Evolutionary conservation across 2,329 filamentous ascomycete species (phyloP).

Genomic region (Aureobasidium lini): DNA sequence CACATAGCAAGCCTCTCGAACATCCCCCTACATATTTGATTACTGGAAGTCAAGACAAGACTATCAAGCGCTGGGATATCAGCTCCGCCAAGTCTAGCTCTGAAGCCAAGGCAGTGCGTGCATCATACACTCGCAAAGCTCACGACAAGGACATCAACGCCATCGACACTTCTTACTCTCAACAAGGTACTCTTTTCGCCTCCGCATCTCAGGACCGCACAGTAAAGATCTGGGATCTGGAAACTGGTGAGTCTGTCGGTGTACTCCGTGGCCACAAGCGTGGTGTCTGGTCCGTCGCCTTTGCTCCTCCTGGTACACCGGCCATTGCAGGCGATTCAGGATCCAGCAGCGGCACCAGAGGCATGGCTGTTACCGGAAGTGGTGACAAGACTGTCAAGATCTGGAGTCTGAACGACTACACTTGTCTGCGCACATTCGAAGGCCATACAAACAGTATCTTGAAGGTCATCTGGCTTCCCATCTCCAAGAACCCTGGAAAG

Average conservation of each 20-base stretch:
- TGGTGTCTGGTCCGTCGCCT: conserved; percentile 92
- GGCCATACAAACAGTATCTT: conserved; percentile 93
- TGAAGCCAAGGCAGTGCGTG: conserved; percentile 48
- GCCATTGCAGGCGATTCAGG: conserved; percentile 60
- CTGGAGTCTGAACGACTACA: conserved; percentile 89
- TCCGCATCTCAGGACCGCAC: conserved; percentile 95
- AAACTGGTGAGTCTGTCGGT: conserved; percentile 83
- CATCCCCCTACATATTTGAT: conserved; percentile 78
- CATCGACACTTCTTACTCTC: conserved; percentile 62
- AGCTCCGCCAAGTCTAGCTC: conserved; percentile 41
- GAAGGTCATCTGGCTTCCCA: conserved; percentile 80
- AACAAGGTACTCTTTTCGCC: conserved; percentile 71
- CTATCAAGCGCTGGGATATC: conserved; percentile 89
- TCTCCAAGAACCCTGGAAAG: conserved; percentile 31
- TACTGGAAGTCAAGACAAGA: conserved; percentile 91
- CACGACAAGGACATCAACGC: conserved; percentile 99
- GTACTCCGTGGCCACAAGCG: conserved; percentile 87
- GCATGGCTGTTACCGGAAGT: conserved; percentile 79
- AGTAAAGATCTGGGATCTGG: conserved; percentile 91
- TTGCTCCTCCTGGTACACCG: conserved; percentile 72
- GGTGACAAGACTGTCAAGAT: conserved; percentile 95
- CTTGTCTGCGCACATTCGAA: conserved; percentile 87
- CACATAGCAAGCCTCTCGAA: conserved; percentile 64
- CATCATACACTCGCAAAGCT: conserved; percentile 82
- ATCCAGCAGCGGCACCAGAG: conserved; percentile 60